Percentiles rank a stretch among this genome's conserved stretches.
Conservation (phyloP, 78 protist genomes). For the Protostelium mycophagum region DNA sequence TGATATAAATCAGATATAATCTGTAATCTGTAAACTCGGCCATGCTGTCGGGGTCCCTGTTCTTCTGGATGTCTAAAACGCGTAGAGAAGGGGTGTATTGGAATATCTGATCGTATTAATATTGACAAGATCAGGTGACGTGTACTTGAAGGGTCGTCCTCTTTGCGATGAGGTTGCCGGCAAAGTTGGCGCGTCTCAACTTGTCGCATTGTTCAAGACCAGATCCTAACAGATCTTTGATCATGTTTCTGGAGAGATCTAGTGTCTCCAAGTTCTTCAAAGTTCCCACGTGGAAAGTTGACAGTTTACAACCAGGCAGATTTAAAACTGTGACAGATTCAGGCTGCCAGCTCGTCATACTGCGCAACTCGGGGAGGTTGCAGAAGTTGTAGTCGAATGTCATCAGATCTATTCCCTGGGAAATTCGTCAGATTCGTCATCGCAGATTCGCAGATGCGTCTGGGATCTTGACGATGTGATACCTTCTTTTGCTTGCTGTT, state of each 20-base stretch:
- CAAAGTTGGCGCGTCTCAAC: neutral
- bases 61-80: neutral
- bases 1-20: constrained; percentile 19
- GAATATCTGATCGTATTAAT: neutral
- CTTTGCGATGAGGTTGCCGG: neutral
- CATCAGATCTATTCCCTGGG: neutral
- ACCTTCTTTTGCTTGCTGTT: neutral
- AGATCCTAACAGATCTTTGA: neutral
- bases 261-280: neutral
- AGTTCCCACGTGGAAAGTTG: neutral
- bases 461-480: no score
- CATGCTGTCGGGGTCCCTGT: neutral
- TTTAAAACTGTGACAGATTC: neutral
- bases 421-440: neutral
- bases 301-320: neutral
- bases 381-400: neutral
- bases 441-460: neutral
- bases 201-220: neutral
- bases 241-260: neutral
- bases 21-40: constrained; percentile 7
- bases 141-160: neutral
- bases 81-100: neutral
- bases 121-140: neutral
- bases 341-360: neutral
- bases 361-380: neutral